These are phyloP conservation scores for Furcasterigmium furcatum DNA, from an alignment of 2,329 filamentous ascomycete genomes.

Conservation along the genomic window DNA sequence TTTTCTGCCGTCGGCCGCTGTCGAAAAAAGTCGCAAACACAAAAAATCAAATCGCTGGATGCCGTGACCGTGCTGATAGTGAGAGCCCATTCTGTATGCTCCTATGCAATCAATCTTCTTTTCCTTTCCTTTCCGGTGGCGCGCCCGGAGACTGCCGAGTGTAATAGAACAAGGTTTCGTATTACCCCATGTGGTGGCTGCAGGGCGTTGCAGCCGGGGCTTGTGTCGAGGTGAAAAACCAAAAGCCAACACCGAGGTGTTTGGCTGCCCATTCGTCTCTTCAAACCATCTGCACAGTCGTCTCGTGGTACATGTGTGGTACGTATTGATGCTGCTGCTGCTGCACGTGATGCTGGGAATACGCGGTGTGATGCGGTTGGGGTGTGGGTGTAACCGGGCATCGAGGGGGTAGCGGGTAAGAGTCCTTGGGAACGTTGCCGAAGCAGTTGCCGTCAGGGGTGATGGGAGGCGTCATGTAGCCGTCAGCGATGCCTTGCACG, in stretches of 20 bases:
- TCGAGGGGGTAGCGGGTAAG: constrained; percentile 45
- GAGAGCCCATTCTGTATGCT: constrained; percentile 28
- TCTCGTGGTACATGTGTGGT: constrained; percentile 38
- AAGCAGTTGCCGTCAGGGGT: constrained; percentile 70
- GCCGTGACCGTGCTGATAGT: constrained; percentile 35
- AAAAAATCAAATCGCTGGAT: constrained; percentile 39
- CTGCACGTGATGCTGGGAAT: constrained; percentile 28
- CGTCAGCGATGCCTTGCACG: constrained; percentile 60
- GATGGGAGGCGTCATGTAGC: constrained; percentile 82
- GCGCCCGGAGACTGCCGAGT: too few species aligned
- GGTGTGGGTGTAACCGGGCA: constrained; percentile 64
- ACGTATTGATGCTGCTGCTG: constrained; percentile 41
- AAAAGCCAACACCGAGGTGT: not conserved
- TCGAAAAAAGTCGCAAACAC: constrained; percentile 15
- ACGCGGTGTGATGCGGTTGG: constrained; percentile 33
- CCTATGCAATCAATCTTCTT: constrained; percentile 13
- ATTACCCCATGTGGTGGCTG: not conserved
- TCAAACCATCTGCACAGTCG: constrained; percentile 25
- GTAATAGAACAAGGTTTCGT: too few species aligned
- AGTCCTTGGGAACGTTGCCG: constrained; percentile 42
- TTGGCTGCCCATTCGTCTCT: constrained; percentile 3
- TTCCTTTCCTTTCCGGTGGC: constrained; percentile 9
- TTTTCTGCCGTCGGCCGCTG: constrained; percentile 31
- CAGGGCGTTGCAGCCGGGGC: constrained; percentile 4
- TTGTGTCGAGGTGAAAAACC: constrained; percentile 7